Percentiles rank a stretch among this genome's conserved stretches.
Evolutionary conservation across 768 basidiomycete genomes (phyloP).

Genomic region (Cystobasidium tubakii): DNA sequence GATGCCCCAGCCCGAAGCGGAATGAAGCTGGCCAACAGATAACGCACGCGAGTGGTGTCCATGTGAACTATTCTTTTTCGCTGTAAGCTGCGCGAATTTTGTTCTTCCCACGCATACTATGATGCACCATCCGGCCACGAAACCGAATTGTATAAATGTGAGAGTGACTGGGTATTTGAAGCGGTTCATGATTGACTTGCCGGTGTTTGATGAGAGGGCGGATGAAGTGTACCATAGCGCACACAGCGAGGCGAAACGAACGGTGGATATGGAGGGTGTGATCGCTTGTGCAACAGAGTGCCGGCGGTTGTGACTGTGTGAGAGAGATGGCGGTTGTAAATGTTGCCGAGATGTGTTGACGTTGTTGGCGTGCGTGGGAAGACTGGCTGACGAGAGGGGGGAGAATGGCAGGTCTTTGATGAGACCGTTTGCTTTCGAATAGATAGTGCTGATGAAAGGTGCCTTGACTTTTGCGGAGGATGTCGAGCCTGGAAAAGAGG

Average conservation of each 20-base stretch:
- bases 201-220: slow-evolving; percentile 60
- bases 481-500: neutral
- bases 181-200: slow-evolving; percentile 84
- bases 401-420: slow-evolving; percentile 1
- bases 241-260: slow-evolving; percentile 72
- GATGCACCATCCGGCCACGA: slow-evolving; percentile 79
- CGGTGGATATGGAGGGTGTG: slow-evolving; percentile 30
- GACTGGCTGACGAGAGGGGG: neutral
- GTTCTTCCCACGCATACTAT: slow-evolving; percentile 60
- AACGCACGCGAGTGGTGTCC: slow-evolving; percentile 16
- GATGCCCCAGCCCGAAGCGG: slow-evolving; percentile 46
- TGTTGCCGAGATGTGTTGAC: neutral
- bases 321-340: neutral
- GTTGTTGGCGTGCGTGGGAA: neutral
- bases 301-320: slow-evolving; percentile 1
- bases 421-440: neutral
- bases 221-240: slow-evolving; percentile 83
- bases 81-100: slow-evolving; percentile 18
- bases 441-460: neutral
- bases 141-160: slow-evolving; percentile 95
- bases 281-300: slow-evolving; percentile 21
- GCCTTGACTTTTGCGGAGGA: neutral
- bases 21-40: slow-evolving; percentile 19
- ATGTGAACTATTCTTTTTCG: neutral
- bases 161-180: slow-evolving; percentile 92